Base-by-base conservation (phyloP, 352 stramenopile species). In the Globisporangium takayamanum region DNA sequence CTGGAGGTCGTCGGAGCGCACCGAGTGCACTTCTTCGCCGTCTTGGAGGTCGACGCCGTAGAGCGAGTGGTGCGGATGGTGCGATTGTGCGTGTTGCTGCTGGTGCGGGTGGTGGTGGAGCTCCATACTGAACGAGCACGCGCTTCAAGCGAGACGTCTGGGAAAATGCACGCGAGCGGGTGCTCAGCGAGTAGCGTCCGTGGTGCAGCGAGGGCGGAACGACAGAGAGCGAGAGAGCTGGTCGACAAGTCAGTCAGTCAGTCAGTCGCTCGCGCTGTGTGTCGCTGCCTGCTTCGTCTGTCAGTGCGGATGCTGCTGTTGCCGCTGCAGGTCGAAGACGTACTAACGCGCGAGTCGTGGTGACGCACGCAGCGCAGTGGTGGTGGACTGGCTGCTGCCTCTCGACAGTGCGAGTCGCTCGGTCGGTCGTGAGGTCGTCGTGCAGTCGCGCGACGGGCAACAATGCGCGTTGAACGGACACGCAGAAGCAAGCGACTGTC, bases 1-100 rank as follows among this genome's bases (percentile, higher is more conserved):
- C 48, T 56, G 57, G 15, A 51, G 42, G 18, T 62, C 57, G 5
- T 57, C 53, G 5, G 57, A 62, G 37, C 49, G 57, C 53, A 66
- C 48, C 28, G 60, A 66, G 50, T 62, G 60, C 20, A 54, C 60
- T 12, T 66, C 60, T 14, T 62, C 54, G 25, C 60, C 30, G 47
- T 66, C 60, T 39, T 61, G 60, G 28, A 59, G 41, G 12, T 59
- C 53, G 12, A 53, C 53, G n/a, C n/a, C 52, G 37, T 61, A 61
- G 22, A 42, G 53, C 53, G 41, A 8, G 18, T 57, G 52, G 12
- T 49, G 51, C 14, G 33, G 33, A 39, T 39, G 30, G 30, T 36
- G 30, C 30, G 30, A 8, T 7, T 57, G 52, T 46, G 44, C 6
- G 20, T 56, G 51, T 0, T 62, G 55, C 1, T 53, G 56, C 18